Evolutionary conservation across 2,329 filamentous ascomycete species (phyloP).

Genomic region (Berkeleyomyces rouxiae): DNA sequence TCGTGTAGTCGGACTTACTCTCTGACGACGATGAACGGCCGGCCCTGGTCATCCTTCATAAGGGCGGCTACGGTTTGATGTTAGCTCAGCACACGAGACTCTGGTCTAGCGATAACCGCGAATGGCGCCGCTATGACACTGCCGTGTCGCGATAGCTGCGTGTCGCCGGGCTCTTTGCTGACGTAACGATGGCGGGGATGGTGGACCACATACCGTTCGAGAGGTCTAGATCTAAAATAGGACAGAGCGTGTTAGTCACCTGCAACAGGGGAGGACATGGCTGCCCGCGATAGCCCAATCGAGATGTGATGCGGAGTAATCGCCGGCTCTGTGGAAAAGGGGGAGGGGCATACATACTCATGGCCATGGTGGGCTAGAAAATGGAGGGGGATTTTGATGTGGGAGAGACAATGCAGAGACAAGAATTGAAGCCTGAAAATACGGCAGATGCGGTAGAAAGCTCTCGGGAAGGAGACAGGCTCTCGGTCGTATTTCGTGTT

Average conservation of each 20-base stretch:
- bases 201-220: slow-evolving; percentile 49
- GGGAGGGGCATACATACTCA: slow-evolving; percentile 22
- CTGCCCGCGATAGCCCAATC: not conserved
- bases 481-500: not conserved
- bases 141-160: not conserved
- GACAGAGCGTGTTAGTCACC: not conserved
- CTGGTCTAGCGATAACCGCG: not conserved
- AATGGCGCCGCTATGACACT: not conserved
- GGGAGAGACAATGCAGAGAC: slow-evolving; percentile 1
- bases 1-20: slow-evolving; percentile 46
- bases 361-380: slow-evolving; percentile 21
- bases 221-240: slow-evolving; percentile 54
- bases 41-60: slow-evolving; percentile 92
- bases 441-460: not conserved
- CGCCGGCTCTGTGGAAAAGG: not conserved
- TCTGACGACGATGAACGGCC: slow-evolving; percentile 95
- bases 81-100: slow-evolving; percentile 2
- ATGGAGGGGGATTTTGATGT: slow-evolving; percentile 11
- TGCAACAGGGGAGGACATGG: not conserved
- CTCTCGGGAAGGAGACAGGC: slow-evolving; percentile 2
- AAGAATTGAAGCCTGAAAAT: slow-evolving; percentile 1
- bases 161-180: slow-evolving; percentile 13
- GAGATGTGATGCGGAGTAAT: not conserved
- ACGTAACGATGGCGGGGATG: slow-evolving; percentile 2
- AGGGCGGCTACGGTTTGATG: slow-evolving; percentile 37